Percentiles rank a stretch among this genome's conserved stretches.
These are phyloP conservation scores for Pyrus pyrifolia DNA, from an alignment of 306 rosid species.

Conservation along the genomic window DNA sequence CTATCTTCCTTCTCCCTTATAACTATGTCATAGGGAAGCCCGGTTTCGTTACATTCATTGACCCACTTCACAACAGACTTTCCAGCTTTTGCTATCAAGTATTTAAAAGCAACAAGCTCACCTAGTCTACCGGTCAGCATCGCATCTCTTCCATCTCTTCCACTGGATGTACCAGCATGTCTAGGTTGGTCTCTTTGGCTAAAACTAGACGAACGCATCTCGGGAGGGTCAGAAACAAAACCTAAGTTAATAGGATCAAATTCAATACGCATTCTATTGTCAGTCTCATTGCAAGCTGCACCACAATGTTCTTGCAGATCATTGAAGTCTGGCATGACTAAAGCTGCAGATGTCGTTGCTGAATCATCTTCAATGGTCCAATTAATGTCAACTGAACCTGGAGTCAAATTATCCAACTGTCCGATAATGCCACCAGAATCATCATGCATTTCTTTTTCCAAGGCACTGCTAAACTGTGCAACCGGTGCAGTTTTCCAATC, in stretches of 20 bases:
- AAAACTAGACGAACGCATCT: constrained; percentile 15
- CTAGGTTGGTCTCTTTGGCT: constrained; percentile 39
- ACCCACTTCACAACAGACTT: constrained; percentile 58
- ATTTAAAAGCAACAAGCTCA: constrained; percentile 59
- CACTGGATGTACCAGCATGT: constrained; percentile 37
- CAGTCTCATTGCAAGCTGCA: constrained; percentile 20
- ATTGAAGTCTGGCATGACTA: constrained; percentile 23
- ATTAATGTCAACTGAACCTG: constrained; percentile 30
- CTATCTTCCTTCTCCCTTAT: constrained; percentile 28
- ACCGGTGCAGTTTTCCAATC: constrained; percentile 86
- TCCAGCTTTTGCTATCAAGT: constrained; percentile 43
- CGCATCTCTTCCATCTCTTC: constrained; percentile 25
- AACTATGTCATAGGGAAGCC: constrained; percentile 67
- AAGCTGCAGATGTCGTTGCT: constrained; percentile 25
- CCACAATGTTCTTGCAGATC: constrained; percentile 29
- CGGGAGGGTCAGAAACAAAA: constrained; percentile 10
- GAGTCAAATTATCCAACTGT: not conserved
- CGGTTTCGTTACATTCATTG: constrained; percentile 59
- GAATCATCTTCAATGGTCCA: constrained; percentile 40
- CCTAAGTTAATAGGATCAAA: constrained; percentile 21
- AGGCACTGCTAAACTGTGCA: too few species aligned
- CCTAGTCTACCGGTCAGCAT: constrained; percentile 59
- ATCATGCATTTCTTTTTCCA: too few species aligned
- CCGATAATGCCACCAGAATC: too few species aligned
- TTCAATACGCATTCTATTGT: constrained; percentile 13